phyloP scores from a whole-genome alignment of 2,329 filamentous ascomycete species.

The Colletotrichum eremochloae region DNA sequence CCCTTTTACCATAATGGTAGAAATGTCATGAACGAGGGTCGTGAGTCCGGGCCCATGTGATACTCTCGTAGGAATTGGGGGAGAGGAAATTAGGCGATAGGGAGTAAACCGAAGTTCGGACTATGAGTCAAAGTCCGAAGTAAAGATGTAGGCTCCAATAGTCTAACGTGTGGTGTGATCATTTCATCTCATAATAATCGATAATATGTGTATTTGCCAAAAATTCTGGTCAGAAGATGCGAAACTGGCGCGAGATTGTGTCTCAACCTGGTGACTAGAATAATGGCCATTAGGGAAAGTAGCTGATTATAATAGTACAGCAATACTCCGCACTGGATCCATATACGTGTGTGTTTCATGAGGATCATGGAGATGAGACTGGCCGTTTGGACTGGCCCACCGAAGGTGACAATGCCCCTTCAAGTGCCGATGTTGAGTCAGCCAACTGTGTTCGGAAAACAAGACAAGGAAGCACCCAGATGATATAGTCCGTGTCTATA shows the following conservation, averaged over 20 bases:
- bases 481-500: neutral
- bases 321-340: conserved; percentile 28
- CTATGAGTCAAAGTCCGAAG: conserved; percentile 45
- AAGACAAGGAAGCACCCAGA: neutral
- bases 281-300: conserved; percentile 51
- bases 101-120: conserved; percentile 27
- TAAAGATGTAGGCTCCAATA: neutral
- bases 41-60: conserved; percentile 63
- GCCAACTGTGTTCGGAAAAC: conserved; percentile 16
- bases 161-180: conserved; percentile 28
- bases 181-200: neutral
- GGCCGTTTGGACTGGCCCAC: conserved; percentile 18
- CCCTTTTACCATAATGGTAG: no score
- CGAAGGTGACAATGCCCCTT: neutral
- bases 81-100: neutral
- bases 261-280: conserved; percentile 50
- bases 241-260: conserved; percentile 53
- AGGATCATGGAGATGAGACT: conserved; percentile 15
- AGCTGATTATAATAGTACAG: conserved; percentile 42
- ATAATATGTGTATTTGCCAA: conserved; percentile 46
- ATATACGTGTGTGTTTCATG: neutral
- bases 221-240: conserved; percentile 52
- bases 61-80: neutral
- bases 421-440: conserved; percentile 11
- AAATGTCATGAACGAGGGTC: neutral